phyloP scores from a whole-genome alignment of 1,284 basidiomycete species.

The Marasmius fiardii region DNA sequence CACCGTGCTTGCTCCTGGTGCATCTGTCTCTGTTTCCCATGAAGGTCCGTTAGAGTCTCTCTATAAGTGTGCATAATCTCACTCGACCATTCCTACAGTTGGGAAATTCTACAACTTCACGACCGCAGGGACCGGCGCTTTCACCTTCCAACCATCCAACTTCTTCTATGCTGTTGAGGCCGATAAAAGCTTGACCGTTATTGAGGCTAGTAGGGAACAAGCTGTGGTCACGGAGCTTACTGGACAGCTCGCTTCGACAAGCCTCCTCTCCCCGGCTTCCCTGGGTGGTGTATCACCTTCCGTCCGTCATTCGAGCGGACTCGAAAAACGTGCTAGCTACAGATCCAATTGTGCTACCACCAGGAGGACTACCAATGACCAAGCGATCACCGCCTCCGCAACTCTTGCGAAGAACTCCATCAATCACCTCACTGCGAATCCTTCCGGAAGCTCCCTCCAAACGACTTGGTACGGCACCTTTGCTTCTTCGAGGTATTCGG shows the following conservation, averaged over 20 bases:
- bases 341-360: constrained; percentile 4
- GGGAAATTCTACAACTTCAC: constrained; percentile 10
- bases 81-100: not conserved
- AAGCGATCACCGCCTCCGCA: constrained; percentile 7
- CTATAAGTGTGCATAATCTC: not conserved
- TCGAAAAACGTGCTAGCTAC: constrained; percentile 7
- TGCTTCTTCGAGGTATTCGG: not conserved
- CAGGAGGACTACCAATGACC: constrained; percentile 6
- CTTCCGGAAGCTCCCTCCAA: constrained; percentile 9
- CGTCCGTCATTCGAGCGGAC: not conserved
- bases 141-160: constrained; percentile 46
- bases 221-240: constrained; percentile 1
- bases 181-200: constrained; percentile 5
- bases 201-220: not conserved
- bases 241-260: constrained; percentile 6
- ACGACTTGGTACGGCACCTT: constrained; percentile 13
- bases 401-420: not conserved
- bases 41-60: constrained; percentile 7
- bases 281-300: not conserved
- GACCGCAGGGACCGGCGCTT: constrained; percentile 29
- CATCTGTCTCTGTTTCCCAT: constrained; percentile 8
- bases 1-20: constrained; percentile 6
- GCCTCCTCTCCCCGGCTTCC: not conserved
- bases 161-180: constrained; percentile 44
- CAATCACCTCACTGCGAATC: constrained; percentile 7